phyloP scores from a whole-genome alignment of 257 asterid species.

The Fraxinus quadrangulata region DNA sequence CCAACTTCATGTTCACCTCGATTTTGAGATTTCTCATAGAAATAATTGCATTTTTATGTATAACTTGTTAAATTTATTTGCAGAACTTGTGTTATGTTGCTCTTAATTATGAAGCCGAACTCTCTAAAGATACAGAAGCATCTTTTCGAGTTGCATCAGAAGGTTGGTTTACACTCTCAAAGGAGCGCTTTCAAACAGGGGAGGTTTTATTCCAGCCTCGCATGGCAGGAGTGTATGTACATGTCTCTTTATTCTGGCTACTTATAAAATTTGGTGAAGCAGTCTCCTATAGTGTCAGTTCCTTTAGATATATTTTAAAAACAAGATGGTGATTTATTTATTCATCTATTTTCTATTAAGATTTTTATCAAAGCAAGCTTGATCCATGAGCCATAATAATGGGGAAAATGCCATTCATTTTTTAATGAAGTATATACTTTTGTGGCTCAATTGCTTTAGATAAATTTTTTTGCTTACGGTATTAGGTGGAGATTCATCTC shows the following conservation, averaged over 20 bases:
- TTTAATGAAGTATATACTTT: slow-evolving; percentile 7
- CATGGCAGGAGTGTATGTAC: slow-evolving; percentile 83
- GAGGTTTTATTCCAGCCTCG: slow-evolving; percentile 90
- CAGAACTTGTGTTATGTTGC: slow-evolving; percentile 96
- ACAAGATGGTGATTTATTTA: not conserved
- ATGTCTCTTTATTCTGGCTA: slow-evolving; percentile 29
- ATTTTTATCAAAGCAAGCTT: not conserved
- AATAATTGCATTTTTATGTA: slow-evolving; percentile 29
- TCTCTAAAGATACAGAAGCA: slow-evolving; percentile 66
- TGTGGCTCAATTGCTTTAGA: slow-evolving; percentile 5
- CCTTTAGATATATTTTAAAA: not conserved
- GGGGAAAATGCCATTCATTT: not conserved
- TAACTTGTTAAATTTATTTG: slow-evolving; percentile 35
- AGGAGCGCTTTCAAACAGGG: slow-evolving; percentile 95
- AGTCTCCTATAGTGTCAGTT: not conserved
- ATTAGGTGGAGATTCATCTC: not conserved
- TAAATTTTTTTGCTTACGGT: not conserved
- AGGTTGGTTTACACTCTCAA: slow-evolving; percentile 67
- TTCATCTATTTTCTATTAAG: not conserved
- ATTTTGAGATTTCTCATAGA: slow-evolving; percentile 20
- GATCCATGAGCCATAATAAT: not conserved
- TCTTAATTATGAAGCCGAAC: slow-evolving; percentile 87
- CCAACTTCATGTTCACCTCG: slow-evolving; percentile 5
- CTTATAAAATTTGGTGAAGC: slow-evolving; percentile 22
- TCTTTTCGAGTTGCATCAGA: slow-evolving; percentile 64